A percentile compares a stretch with the other conserved stretches of the same genome.
These are phyloP conservation scores for Brachypodium distachyon DNA, from an alignment of 202 grass and related monocot species.

Conservation along the genomic window DNA sequence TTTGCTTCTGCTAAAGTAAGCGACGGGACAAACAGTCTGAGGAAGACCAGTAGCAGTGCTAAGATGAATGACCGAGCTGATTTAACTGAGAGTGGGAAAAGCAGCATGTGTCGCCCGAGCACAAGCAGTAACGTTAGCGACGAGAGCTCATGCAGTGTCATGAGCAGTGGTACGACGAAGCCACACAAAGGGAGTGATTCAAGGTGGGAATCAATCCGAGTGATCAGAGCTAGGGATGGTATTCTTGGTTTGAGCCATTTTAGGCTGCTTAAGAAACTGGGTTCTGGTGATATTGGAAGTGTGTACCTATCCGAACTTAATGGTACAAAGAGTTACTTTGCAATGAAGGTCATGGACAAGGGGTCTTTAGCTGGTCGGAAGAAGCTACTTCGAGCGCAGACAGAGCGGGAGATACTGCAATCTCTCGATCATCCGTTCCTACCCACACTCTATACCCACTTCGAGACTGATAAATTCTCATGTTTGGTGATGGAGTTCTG, in stretches of 20 bases:
- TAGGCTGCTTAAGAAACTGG: slow-evolving; percentile 59
- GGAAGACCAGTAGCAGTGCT: slow-evolving; percentile 42
- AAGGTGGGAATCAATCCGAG: slow-evolving; percentile 63
- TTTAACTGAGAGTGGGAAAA: slow-evolving; percentile 48
- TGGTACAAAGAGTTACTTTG: slow-evolving; percentile 59
- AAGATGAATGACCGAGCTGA: slow-evolving; percentile 35
- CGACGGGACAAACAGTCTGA: slow-evolving; percentile 34
- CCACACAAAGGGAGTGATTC: slow-evolving; percentile 59
- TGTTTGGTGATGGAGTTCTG: slow-evolving; percentile 90
- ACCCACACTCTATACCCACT: slow-evolving; percentile 61
- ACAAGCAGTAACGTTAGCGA: slow-evolving; percentile 57
- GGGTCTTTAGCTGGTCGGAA: slow-evolving; percentile 60
- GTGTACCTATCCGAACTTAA: slow-evolving; percentile 62
- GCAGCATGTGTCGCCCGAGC: slow-evolving; percentile 62
- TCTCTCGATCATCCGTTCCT: slow-evolving; percentile 80
- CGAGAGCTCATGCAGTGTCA: slow-evolving; percentile 61
- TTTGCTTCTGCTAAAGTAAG: slow-evolving; percentile 57
- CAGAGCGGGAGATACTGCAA: slow-evolving; percentile 73
- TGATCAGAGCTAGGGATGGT: slow-evolving; percentile 42
- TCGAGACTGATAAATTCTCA: slow-evolving; percentile 79
- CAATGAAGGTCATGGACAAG: slow-evolving; percentile 92
- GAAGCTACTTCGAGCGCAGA: slow-evolving; percentile 77
- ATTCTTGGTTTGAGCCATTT: slow-evolving; percentile 63
- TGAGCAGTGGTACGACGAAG: slow-evolving; percentile 44
- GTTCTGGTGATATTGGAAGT: slow-evolving; percentile 65